phyloP scores from a whole-genome alignment of 2,329 filamentous ascomycete genomes.

The Sporothrix curviconia region DNA sequence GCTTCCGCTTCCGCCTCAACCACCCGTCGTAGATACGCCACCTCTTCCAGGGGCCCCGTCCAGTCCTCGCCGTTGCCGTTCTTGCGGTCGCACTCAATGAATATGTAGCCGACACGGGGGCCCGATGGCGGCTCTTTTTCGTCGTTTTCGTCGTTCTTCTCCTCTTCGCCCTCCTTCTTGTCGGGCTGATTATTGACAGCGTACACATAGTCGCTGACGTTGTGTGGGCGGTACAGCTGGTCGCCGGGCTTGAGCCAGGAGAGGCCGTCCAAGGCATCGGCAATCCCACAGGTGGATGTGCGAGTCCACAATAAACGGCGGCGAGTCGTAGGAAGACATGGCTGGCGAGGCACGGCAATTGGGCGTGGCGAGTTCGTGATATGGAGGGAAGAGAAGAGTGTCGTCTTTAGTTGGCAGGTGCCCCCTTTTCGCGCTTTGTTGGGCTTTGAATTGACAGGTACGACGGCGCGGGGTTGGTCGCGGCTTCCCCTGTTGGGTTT shows the following conservation, averaged over 20 bases:
- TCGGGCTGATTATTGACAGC: conserved; percentile 14
- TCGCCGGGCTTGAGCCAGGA: conserved; percentile 59
- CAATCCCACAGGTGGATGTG: conserved; percentile 84
- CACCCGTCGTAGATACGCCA: conserved; percentile 62
- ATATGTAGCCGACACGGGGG: conserved; percentile 62
- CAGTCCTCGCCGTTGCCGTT: conserved; percentile 56
- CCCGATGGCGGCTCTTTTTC: conserved; percentile 35
- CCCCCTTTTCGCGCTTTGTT: neutral
- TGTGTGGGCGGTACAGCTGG: conserved; percentile 58
- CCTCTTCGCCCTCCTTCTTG: conserved; percentile 10
- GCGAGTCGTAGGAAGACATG: conserved; percentile 15
- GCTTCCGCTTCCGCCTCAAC: conserved; percentile 49
- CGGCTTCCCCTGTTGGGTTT: too few species aligned
- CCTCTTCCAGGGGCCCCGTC: conserved; percentile 62
- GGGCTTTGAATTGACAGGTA: neutral
- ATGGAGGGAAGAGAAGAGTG: neutral
- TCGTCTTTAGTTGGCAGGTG: neutral
- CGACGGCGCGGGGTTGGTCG: neutral
- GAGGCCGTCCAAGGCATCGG: conserved; percentile 58
- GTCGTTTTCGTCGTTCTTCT: neutral
- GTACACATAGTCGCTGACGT: conserved; percentile 53
- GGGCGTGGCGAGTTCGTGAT: neutral
- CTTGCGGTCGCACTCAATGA: conserved; percentile 74
- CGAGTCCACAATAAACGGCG: conserved; percentile 64
- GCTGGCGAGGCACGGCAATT: too few species aligned